These are phyloP conservation scores for Aspergillus sclerotiicarbonarius DNA, from an alignment of 495 filamentous ascomycete species.

Conservation along the genomic window DNA sequence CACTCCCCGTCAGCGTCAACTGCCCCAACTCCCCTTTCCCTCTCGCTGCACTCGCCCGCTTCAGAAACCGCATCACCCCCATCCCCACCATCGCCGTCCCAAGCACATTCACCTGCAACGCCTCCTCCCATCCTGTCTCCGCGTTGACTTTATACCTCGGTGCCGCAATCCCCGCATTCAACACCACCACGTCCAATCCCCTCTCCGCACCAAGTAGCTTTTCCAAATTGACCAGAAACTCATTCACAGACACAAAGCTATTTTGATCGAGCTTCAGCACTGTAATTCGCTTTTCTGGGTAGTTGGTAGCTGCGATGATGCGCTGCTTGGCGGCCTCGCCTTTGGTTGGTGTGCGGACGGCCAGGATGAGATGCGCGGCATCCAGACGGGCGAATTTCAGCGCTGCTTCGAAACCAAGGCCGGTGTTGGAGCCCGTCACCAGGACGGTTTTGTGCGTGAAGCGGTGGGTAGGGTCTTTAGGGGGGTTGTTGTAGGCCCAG, in stretches of 20 bases:
- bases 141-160: neutral
- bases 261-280: neutral
- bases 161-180: constrained; percentile 5
- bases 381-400: neutral
- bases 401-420: constrained; percentile 6
- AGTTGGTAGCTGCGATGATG: neutral
- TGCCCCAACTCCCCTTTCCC: neutral
- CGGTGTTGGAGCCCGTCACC: constrained; percentile 11
- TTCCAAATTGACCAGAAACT: neutral
- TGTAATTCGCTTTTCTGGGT: neutral
- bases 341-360: constrained; percentile 6
- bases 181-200: neutral
- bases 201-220: neutral
- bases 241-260: constrained; percentile 3
- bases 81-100: constrained; percentile 14
- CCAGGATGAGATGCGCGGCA: constrained; percentile 4
- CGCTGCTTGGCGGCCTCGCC: neutral
- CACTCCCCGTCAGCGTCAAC: constrained; percentile 15
- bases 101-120: constrained; percentile 15
- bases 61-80: constrained; percentile 5
- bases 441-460: constrained; percentile 9
- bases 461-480: neutral
- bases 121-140: constrained; percentile 4
- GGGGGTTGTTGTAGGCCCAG: neutral
- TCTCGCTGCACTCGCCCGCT: neutral